Conservation (phyloP, 1,284 basidiomycete genomes). For the Tilletia walkeri region DNA sequence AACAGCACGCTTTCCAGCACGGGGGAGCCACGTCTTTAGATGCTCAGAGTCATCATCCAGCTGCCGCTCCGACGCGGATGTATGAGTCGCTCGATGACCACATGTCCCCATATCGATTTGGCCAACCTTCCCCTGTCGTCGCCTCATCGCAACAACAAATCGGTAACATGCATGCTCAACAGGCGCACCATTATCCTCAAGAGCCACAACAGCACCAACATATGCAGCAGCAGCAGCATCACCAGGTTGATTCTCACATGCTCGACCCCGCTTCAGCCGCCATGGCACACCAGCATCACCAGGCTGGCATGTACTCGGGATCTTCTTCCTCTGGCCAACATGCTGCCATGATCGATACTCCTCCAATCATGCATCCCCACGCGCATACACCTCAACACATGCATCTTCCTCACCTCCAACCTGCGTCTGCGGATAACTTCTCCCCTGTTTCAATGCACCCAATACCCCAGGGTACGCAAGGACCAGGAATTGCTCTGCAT, state of each 20-base stretch:
- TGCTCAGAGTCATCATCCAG: background rate
- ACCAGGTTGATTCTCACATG: background rate
- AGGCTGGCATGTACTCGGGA: slow-evolving; percentile 2
- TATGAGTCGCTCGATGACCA: background rate
- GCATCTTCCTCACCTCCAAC: background rate
- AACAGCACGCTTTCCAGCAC: background rate
- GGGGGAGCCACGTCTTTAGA: too few species aligned
- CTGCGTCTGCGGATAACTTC: background rate
- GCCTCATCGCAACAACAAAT: background rate
- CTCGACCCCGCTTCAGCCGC: background rate
- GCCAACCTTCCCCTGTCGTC: background rate
- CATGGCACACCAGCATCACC: background rate
- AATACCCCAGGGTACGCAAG: background rate
- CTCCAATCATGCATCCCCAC: background rate
- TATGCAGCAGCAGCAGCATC: background rate
- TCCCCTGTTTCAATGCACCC: background rate
- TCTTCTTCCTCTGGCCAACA: background rate
- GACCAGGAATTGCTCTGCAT: background rate
- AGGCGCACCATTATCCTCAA: background rate
- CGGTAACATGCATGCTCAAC: background rate
- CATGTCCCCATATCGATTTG: slow-evolving; percentile 7
- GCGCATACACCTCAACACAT: background rate
- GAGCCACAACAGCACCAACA: background rate
- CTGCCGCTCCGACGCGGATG: background rate
- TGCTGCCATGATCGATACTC: background rate